These are phyloP conservation scores for Cryptococcus sp. DNA, from an alignment of 1,284 basidiomycete species.

Conservation along the genomic window DNA sequence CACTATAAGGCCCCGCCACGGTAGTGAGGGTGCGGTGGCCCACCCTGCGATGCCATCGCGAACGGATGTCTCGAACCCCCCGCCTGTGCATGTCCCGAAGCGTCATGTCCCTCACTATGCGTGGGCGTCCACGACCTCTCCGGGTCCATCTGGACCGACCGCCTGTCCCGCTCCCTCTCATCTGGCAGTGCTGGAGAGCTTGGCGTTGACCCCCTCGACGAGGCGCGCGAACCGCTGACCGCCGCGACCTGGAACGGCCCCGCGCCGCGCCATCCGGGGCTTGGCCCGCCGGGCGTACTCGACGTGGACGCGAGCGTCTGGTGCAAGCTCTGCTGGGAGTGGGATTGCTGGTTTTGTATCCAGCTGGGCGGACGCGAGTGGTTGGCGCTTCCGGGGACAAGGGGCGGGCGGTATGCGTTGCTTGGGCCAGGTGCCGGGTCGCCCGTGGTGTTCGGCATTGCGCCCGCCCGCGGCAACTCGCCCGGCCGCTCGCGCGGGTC, in stretches of 20 bases:
- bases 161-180: conserved; percentile 16
- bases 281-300: not conserved
- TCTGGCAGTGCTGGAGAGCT: conserved; percentile 32
- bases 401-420: conserved; percentile 13
- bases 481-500: conserved; percentile 15
- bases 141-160: conserved; percentile 37
- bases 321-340: conserved; percentile 16
- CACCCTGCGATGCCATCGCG: too few relatives aligned
- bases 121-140: conserved; percentile 39
- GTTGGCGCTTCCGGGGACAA: conserved; percentile 3
- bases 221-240: conserved; percentile 48
- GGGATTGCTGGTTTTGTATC: conserved; percentile 18
- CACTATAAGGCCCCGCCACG: too few relatives aligned
- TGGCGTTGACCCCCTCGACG: conserved; percentile 46
- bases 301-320: conserved; percentile 6
- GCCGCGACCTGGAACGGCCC: conserved; percentile 39
- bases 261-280: conserved; percentile 9
- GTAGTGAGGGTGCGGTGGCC: too few relatives aligned
- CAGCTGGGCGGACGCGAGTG: conserved; percentile 29
- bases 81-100: too few relatives aligned
- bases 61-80: too few relatives aligned
- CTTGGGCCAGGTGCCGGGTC: not conserved
- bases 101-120: not conserved
- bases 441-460: not conserved
- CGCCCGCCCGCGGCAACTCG: conserved; percentile 12